A percentile compares a stretch with the other conserved stretches of the same genome.
Evolutionary conservation across 2,329 filamentous ascomycete genomes (phyloP).

Genomic region (Podosphaera xanthii): DNA sequence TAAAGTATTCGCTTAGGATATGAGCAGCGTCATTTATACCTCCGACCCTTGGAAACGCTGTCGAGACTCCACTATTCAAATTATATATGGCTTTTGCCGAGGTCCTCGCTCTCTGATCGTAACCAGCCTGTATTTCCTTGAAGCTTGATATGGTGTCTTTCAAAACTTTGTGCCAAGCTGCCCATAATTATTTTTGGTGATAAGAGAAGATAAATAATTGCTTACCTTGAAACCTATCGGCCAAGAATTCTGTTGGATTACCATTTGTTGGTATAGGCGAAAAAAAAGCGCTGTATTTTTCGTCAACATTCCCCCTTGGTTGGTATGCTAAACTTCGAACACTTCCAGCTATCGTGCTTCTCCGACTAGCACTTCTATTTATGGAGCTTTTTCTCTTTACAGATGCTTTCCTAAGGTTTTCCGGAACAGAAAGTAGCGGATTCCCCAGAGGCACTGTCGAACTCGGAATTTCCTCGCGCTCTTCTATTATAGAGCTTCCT

Average conservation of each 20-base stretch:
- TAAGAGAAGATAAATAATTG: neutral
- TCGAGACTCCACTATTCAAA: slow-evolving; percentile 51
- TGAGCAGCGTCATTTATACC: slow-evolving; percentile 76
- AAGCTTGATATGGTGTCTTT: slow-evolving; percentile 92
- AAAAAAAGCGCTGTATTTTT: slow-evolving; percentile 64
- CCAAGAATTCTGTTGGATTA: slow-evolving; percentile 69
- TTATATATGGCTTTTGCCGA: slow-evolving; percentile 64
- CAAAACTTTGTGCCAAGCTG: slow-evolving; percentile 84
- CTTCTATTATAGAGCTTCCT: slow-evolving; percentile 38
- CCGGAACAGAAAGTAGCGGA: slow-evolving; percentile 24
- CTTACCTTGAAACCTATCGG: slow-evolving; percentile 71
- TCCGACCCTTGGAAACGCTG: slow-evolving; percentile 53
- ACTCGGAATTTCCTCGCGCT: slow-evolving; percentile 29
- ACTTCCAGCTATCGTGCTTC: slow-evolving; percentile 66
- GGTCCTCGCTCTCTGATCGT: slow-evolving; percentile 66
- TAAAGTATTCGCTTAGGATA: slow-evolving; percentile 64
- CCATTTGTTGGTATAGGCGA: slow-evolving; percentile 75
- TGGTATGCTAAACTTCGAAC: slow-evolving; percentile 60
- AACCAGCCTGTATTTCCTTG: slow-evolving; percentile 71
- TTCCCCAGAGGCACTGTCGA: slow-evolving; percentile 23
- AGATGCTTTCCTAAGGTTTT: slow-evolving; percentile 72
- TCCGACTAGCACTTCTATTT: slow-evolving; percentile 56
- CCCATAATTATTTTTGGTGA: neutral
- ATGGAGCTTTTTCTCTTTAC: slow-evolving; percentile 51
- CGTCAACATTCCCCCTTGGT: slow-evolving; percentile 41